phyloP scores from a whole-genome alignment of 805 yeast species.

The Kodamaea sagamina region DNA sequence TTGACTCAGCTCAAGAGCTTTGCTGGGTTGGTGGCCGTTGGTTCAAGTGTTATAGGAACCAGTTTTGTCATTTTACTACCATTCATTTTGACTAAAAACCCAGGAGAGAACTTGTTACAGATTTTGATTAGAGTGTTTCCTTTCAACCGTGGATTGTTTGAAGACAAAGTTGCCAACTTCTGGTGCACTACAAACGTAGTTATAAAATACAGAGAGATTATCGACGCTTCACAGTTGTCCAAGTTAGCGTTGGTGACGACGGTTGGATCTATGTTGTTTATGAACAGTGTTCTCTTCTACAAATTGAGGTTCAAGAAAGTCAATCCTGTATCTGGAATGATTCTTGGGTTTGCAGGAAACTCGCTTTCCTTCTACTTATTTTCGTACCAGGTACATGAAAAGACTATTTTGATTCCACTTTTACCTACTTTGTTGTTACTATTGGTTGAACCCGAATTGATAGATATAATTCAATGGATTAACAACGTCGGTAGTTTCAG shows the following conservation, averaged over 20 bases:
- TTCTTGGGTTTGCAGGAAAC: constrained; percentile 77
- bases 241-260: constrained; percentile 57
- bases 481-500: constrained; percentile 83
- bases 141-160: constrained; percentile 89
- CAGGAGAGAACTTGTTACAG: constrained; percentile 48
- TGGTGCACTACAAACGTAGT: constrained; percentile 93
- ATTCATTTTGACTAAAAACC: constrained; percentile 41
- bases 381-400: constrained; percentile 96
- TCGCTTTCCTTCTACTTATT: constrained; percentile 88
- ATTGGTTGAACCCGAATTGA: constrained; percentile 54
- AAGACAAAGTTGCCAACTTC: constrained; percentile 94
- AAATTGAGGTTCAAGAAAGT: constrained; percentile 14
- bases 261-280: constrained; percentile 35
- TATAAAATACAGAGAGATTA: constrained; percentile 63
- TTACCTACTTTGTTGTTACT: constrained; percentile 76
- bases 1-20: constrained; percentile 52
- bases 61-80: constrained; percentile 60
- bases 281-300: constrained; percentile 15
- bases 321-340: constrained; percentile 23
- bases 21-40: constrained; percentile 61
- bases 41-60: constrained; percentile 60
- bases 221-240: constrained; percentile 61
- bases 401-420: constrained; percentile 83
- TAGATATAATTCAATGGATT: constrained; percentile 84
- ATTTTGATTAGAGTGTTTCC: constrained; percentile 78